Base-by-base conservation (phyloP, 176 grass and related monocot species). In the Carex kokanica region DNA sequence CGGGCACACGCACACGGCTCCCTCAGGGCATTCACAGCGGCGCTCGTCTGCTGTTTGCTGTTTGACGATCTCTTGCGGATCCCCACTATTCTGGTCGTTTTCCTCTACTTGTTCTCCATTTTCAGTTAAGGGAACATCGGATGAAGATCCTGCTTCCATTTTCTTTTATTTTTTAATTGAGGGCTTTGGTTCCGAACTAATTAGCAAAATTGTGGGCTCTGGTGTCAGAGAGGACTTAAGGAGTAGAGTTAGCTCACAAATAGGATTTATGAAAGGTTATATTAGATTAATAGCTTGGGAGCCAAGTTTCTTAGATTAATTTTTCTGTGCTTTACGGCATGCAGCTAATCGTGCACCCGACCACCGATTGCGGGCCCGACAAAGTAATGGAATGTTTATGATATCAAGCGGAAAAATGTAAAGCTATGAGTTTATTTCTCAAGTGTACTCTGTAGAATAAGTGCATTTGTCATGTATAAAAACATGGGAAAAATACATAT, bases 1-100 rank as follows among this genome's bases (percentile, higher is more conserved):
- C 1, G 60, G 18, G 60, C 80, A 82, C 45, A 82, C 63, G 47
- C 80, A 82, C 23, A 67, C 80, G 24, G 73, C 13, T 47, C 80
- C 80, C 61, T 68, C n/a, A 17, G 61, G 61, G 49, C 80, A 82
- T 24, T 51, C 47, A 24, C 80, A 67, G 6, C 47, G 38, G 61
- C 60, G 60, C 23, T 62, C 60, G 6, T 54, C 4, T 2, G 41
- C 80, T 67, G n/a, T 43, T 52, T 64, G 36, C 40, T 40, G 61
- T 67, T 82, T 7, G 6, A 14, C 61, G 23, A 82, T 65, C 41
- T 68, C 43, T 18, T 61, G 29, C 58, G 25, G n/a, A 81, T 82
- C 60, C 2, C 15, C 61, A 24, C 24, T 24, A 53, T 82, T 52
- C 38, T 24, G 61, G 32, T 64, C 45, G 21, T 27, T 23, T 82